Evolutionary conservation across 2,329 filamentous ascomycete genomes (phyloP), one percentile per base, ranked within the genome.

Genomic region (Diplocarpon rosae): DNA sequence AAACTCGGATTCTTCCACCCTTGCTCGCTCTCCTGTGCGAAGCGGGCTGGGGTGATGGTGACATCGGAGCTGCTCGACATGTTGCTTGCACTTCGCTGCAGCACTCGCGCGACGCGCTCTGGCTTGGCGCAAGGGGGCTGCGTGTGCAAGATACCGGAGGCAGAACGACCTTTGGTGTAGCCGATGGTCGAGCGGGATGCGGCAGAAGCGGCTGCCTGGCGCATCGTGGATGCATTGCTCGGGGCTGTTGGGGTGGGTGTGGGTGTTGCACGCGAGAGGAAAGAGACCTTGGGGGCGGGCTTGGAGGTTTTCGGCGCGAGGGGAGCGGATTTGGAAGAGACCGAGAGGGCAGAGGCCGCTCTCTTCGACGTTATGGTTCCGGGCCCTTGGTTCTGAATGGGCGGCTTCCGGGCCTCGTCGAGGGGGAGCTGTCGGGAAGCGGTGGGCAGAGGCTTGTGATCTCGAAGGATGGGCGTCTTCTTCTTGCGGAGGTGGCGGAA

Each of bases 121-220:
- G 42, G 38, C 32, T 43, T 31, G 16, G 45, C 16, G 7, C 10
- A 16, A 4, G 15, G 15, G 13, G 30, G 30, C 14, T 32, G 16
- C n/a, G 9, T 51, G 13, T 53, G 58, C 5, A 70, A 51, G 20
- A 60, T 61, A 7, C 63, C 62, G 15, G 69, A 69, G 2, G 71
- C 66, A 10, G 68, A 66, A 29, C 85, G 76, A 29, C 89, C 88
- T 62, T 83, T 86, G 45, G 76, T 85, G 61, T 94, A 95, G 13
- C 89, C 89, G 34, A 95, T 73, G 0, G 88, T 95, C 44, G 78
- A 89, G 51, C 80, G 78, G 1, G 88, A 94, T 5, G 78, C 79
- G 5, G 75, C 76, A 16, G 76, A 72, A 1, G 83, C 80, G 10
- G 74, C 69, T 8, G 72, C 72, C 51, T 77, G 75, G 37, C 78